A percentile compares a stretch with the other conserved stretches of the same genome.
phyloP scores from a whole-genome alignment of 352 stramenopile species.

The Pythium aquatile region DNA sequence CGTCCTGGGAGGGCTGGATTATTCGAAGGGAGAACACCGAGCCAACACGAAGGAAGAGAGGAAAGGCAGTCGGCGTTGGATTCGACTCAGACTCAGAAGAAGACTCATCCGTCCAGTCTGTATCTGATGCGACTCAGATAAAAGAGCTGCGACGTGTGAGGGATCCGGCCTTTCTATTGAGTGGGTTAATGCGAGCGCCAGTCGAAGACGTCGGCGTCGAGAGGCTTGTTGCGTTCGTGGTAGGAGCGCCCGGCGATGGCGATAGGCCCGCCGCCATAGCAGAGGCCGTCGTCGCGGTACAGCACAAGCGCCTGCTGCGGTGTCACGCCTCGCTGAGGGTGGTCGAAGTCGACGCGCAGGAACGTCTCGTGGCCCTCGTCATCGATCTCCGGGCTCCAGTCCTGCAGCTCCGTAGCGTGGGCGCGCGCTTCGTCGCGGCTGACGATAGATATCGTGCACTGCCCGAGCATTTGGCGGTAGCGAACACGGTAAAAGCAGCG shows the following conservation, averaged over 20 bases:
- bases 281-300: slow-evolving; percentile 77
- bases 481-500: slow-evolving; percentile 79
- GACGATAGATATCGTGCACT: slow-evolving; percentile 66
- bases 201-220: slow-evolving; percentile 48
- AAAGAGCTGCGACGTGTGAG: slow-evolving; percentile 1
- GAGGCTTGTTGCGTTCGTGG: slow-evolving; percentile 53
- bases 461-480: slow-evolving; percentile 72
- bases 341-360: slow-evolving; percentile 77
- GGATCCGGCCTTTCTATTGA: background rate
- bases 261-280: slow-evolving; percentile 78
- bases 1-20: background rate
- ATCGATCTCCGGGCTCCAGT: slow-evolving; percentile 36
- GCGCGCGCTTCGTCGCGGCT: slow-evolving; percentile 32
- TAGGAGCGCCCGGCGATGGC: slow-evolving; percentile 61
- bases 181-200: slow-evolving; percentile 38
- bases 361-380: slow-evolving; percentile 27
- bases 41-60: background rate
- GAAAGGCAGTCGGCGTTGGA: background rate
- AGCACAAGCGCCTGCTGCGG: slow-evolving; percentile 86
- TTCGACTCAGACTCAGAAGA: slow-evolving; percentile 13
- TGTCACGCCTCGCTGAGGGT: slow-evolving; percentile 79
- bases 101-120: slow-evolving; percentile 6
- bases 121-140: slow-evolving; percentile 5
- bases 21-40: background rate
- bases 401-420: slow-evolving; percentile 46